Evolutionary conservation across 148 eudicot genomes (phyloP).

Genomic region (Polygonum maritimum): DNA sequence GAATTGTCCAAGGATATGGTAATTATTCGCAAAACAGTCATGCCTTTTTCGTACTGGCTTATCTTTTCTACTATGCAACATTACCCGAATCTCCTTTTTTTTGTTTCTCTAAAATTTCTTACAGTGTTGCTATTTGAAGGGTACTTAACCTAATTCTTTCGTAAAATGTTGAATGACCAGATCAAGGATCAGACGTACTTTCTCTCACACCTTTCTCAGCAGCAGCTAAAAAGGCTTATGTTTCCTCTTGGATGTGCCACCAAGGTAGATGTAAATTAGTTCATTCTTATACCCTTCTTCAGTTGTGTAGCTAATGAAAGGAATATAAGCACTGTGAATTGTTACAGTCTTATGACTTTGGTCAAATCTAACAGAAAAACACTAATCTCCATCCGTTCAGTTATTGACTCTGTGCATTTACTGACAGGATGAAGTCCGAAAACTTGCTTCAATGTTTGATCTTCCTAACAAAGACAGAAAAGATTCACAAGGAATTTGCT

Average conservation of each 20-base stretch:
- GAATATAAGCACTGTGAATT: background rate
- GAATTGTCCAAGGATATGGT: constrained; percentile 84
- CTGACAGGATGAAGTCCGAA: constrained; percentile 81
- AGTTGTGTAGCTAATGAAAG: background rate
- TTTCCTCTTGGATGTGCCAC: constrained; percentile 81
- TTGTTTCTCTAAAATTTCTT: background rate
- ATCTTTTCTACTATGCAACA: background rate
- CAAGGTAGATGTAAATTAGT: constrained; percentile 42
- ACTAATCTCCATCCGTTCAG: background rate
- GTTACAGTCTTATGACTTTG: background rate
- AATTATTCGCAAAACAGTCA: constrained; percentile 15
- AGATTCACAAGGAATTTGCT: constrained; percentile 99
- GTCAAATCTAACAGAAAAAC: background rate
- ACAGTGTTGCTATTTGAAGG: background rate
- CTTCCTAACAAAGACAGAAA: constrained; percentile 88
- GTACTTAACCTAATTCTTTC: background rate
- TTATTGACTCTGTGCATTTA: background rate
- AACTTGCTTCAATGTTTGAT: constrained; percentile 52
- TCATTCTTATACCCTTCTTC: background rate
- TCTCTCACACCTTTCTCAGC: constrained; percentile 86
- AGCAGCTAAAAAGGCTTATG: constrained; percentile 70
- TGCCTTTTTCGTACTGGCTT: background rate
- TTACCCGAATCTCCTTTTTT: background rate
- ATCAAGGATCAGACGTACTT: constrained; percentile 98
- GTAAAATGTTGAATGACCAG: constrained; percentile 26